Evolutionary conservation across 495 filamentous ascomycete species (phyloP).

Genomic region (Penicillium chermesinum): DNA sequence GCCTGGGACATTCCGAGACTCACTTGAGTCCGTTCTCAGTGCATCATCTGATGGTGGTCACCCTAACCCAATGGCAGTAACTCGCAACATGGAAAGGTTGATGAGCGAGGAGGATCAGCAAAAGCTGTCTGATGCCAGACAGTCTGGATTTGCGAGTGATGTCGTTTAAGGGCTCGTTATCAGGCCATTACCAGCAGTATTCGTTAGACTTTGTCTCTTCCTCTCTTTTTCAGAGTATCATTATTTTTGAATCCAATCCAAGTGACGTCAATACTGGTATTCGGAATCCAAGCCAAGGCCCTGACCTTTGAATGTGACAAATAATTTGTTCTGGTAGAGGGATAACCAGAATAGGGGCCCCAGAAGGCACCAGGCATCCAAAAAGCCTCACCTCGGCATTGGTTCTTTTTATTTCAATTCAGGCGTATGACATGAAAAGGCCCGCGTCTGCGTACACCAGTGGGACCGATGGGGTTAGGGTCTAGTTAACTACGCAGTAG

Average conservation of each 20-base stretch:
- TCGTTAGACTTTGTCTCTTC: background rate
- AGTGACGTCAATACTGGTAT: constrained; percentile 13
- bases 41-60: constrained; percentile 45
- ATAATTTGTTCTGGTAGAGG: too few species aligned
- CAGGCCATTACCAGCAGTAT: background rate
- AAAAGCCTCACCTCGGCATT: too few species aligned
- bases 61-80: constrained; percentile 63
- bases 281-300: too few species aligned
- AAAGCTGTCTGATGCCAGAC: constrained; percentile 65
- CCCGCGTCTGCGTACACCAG: too few species aligned
- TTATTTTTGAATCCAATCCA: constrained; percentile 2
- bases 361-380: too few species aligned
- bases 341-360: too few species aligned
- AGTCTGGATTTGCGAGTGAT: constrained; percentile 24
- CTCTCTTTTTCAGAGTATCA: background rate
- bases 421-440: too few species aligned
- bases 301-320: too few species aligned
- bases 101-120: constrained; percentile 72
- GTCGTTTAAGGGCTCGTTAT: background rate
- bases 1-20: constrained; percentile 50
- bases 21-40: constrained; percentile 64
- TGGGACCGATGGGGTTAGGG: too few species aligned
- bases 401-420: too few species aligned
- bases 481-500: too few species aligned
- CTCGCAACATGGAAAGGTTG: constrained; percentile 74